Conservation (phyloP, 306 rosid genomes). For the Lathyrus tuberosus region DNA sequence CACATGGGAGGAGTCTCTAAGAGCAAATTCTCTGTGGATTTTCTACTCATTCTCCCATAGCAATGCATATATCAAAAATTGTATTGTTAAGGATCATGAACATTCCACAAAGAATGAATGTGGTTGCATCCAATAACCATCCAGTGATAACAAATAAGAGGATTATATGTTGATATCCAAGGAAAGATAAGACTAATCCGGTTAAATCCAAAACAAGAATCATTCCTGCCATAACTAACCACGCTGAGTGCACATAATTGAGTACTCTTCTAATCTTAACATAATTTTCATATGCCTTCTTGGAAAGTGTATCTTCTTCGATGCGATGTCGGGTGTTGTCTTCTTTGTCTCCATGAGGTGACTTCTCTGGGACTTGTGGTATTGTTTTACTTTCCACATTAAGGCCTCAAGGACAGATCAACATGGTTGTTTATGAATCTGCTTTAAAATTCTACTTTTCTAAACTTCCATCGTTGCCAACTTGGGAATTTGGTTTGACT, state of each 20-base stretch:
- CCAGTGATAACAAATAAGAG: constrained; percentile 84
- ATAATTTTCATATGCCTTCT: constrained; percentile 71
- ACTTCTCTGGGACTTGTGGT: too few species aligned
- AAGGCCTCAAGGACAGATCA: too few species aligned
- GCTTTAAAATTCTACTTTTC: too few species aligned
- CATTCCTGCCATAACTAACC: constrained; percentile 74
- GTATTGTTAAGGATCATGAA: constrained; percentile 81
- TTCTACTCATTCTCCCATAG: constrained; percentile 94
- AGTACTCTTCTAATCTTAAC: constrained; percentile 64
- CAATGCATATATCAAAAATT: constrained; percentile 90
- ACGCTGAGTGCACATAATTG: constrained; percentile 63
- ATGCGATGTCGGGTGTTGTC: too few species aligned
- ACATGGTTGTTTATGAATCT: too few species aligned
- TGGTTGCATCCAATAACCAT: constrained; percentile 85
- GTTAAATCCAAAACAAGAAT: constrained; percentile 80
- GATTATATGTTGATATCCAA: constrained; percentile 83
- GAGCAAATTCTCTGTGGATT: constrained; percentile 89
- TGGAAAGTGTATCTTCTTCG: constrained; percentile 68
- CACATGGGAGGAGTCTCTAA: constrained; percentile 91
- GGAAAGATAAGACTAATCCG: constrained; percentile 84
- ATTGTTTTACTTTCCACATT: too few species aligned
- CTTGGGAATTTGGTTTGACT: too few species aligned
- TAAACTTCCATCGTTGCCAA: too few species aligned
- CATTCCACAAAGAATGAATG: constrained; percentile 89
- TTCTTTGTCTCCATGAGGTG: too few species aligned